phyloP scores from a whole-genome alignment of 164 flowering plant genomes.

The Liriodendron chinense region DNA sequence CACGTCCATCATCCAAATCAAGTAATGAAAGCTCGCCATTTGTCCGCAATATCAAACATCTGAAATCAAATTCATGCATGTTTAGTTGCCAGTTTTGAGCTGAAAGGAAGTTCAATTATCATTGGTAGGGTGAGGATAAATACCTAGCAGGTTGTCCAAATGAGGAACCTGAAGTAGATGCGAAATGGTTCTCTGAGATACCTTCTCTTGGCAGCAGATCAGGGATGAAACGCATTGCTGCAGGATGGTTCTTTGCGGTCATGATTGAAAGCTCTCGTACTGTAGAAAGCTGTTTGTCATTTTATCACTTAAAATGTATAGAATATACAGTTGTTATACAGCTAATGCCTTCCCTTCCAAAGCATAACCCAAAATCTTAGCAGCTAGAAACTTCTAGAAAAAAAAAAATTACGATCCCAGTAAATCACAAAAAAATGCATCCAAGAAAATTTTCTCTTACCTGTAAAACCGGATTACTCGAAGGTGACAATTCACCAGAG shows the following conservation, averaged over 20 bases:
- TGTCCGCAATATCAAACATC: slow-evolving; percentile 83
- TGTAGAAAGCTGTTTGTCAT: slow-evolving; percentile 99
- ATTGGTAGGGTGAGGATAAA: slow-evolving; percentile 10
- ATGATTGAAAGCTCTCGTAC: slow-evolving; percentile 99
- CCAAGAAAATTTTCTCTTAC: slow-evolving; percentile 35
- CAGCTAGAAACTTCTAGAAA: neutral
- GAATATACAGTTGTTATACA: slow-evolving; percentile 24
- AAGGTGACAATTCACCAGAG: slow-evolving; percentile 74
- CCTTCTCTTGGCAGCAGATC: slow-evolving; percentile 56
- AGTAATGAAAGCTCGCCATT: slow-evolving; percentile 95
- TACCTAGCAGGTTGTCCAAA: slow-evolving; percentile 75
- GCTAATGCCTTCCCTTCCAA: slow-evolving; percentile 10
- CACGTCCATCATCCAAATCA: slow-evolving; percentile 96
- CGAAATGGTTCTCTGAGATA: slow-evolving; percentile 25
- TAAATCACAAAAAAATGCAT: slow-evolving; percentile 4
- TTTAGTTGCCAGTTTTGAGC: slow-evolving; percentile 13
- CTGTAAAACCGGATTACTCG: slow-evolving; percentile 74
- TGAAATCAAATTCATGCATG: slow-evolving; percentile 21
- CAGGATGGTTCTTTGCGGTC: slow-evolving; percentile 97
- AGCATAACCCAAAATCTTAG: slow-evolving; percentile 9
- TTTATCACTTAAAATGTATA: slow-evolving; percentile 79
- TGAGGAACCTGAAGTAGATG: slow-evolving; percentile 35
- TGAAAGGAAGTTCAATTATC: slow-evolving; percentile 8
- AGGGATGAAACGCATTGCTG: slow-evolving; percentile 92
- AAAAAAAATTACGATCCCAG: neutral